Evolutionary conservation across 768 basidiomycete genomes (phyloP).

Genomic region (Leccinum subtestaceum): DNA sequence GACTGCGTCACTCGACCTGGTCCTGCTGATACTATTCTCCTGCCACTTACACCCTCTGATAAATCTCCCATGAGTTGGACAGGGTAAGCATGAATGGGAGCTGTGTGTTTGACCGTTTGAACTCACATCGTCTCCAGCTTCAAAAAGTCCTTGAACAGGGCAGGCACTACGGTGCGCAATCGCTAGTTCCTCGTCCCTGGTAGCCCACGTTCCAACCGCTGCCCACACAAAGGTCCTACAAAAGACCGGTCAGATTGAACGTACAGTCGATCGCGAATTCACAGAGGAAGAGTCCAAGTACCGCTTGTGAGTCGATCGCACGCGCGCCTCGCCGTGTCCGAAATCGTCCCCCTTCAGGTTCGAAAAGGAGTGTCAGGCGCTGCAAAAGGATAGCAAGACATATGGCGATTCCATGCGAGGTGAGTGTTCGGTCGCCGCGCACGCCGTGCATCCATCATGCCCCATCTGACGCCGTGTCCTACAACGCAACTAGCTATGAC

Average conservation of each 20-base stretch:
- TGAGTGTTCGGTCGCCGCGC: conserved; percentile 33
- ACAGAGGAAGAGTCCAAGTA: conserved; percentile 89
- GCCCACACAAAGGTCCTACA: conserved; percentile 68
- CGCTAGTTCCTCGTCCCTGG: conserved; percentile 7
- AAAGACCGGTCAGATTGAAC: conserved; percentile 97
- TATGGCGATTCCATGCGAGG: conserved; percentile 95
- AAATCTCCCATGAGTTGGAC: conserved; percentile 49
- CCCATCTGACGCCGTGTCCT: background rate
- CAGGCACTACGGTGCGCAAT: conserved; percentile 77
- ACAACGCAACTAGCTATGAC: conserved; percentile 66
- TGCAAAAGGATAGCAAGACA: conserved; percentile 94
- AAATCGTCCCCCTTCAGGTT: conserved; percentile 49
- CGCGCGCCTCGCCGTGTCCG: background rate
- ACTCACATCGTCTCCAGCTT: conserved; percentile 48
- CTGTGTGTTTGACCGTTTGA: background rate
- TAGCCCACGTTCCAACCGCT: conserved; percentile 3
- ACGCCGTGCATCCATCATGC: too few relatives aligned
- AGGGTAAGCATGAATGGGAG: conserved; percentile 35
- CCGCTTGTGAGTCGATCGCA: conserved; percentile 59
- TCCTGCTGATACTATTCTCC: background rate
- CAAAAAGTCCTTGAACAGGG: conserved; percentile 91
- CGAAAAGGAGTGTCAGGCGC: conserved; percentile 91
- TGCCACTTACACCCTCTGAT: background rate
- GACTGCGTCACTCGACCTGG: background rate
- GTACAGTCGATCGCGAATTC: conserved; percentile 93